Conservation (phyloP, 371 early-diverging fungal genomes). For the Haplosporangium sp. region DNA sequence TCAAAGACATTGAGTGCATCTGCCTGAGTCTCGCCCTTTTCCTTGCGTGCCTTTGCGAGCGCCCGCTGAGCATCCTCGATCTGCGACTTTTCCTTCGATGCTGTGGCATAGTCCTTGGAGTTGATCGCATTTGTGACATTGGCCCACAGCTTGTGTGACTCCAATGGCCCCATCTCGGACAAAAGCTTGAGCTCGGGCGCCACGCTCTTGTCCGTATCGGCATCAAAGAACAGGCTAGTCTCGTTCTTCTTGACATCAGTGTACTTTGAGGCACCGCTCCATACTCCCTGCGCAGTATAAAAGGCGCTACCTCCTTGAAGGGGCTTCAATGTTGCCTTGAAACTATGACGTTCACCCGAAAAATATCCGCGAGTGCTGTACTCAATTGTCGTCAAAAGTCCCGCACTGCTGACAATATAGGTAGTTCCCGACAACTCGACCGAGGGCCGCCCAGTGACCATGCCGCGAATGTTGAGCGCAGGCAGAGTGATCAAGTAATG, state of each 20-base stretch:
- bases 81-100: conserved; percentile 74
- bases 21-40: conserved; percentile 67
- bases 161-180: conserved; percentile 69
- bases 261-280: conserved; percentile 72
- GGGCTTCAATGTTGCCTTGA: conserved; percentile 73
- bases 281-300: conserved; percentile 73
- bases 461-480: conserved; percentile 80
- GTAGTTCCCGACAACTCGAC: conserved; percentile 81
- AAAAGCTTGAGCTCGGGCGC: conserved; percentile 56
- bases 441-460: conserved; percentile 83
- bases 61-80: conserved; percentile 83
- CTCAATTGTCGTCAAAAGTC: conserved; percentile 74
- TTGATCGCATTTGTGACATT: conserved; percentile 76
- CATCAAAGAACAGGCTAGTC: conserved; percentile 60
- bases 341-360: conserved; percentile 82
- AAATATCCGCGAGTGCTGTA: conserved; percentile 84
- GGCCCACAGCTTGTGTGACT: conserved; percentile 82
- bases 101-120: conserved; percentile 72
- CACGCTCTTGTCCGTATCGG: conserved; percentile 39
- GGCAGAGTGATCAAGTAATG: conserved; percentile 82
- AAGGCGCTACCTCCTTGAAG: conserved; percentile 58
- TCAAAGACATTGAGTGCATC: conserved; percentile 34
- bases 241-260: conserved; percentile 60
- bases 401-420: conserved; percentile 73
- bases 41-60: conserved; percentile 73